Conservation (phyloP, 2,329 filamentous ascomycete genomes). For the Cladophialophora chaetospira region DNA sequence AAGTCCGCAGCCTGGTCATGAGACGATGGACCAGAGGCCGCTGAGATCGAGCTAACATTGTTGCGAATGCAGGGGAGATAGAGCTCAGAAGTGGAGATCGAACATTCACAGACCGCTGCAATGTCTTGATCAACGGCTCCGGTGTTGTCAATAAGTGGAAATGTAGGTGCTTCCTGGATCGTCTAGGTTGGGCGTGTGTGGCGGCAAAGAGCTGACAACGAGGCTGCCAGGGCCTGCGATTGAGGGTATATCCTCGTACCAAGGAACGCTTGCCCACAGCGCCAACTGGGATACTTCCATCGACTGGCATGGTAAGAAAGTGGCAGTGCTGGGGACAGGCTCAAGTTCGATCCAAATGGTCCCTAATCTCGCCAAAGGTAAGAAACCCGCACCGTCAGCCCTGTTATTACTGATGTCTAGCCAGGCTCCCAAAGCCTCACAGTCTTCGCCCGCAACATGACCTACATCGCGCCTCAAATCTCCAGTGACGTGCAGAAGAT, state of each 20-base stretch:
- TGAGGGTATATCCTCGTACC: conserved; percentile 38
- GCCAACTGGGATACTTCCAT: conserved; percentile 42
- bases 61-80: conserved; percentile 8
- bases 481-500: conserved; percentile 11
- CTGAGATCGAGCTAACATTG: background rate
- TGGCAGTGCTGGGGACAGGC: conserved; percentile 66
- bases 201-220: background rate
- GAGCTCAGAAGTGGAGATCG: conserved; percentile 6
- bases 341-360: conserved; percentile 60
- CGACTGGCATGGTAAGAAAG: conserved; percentile 59
- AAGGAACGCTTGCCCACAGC: conserved; percentile 39
- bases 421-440: conserved; percentile 33
- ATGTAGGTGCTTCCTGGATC: conserved; percentile 23
- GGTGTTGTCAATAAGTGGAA: conserved; percentile 44
- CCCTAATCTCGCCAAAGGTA: conserved; percentile 17
- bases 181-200: too few species aligned
- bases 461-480: conserved; percentile 34
- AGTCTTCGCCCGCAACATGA: conserved; percentile 33
- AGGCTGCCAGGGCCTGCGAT: conserved; percentile 44
- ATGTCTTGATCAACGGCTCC: conserved; percentile 43
- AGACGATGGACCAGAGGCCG: too few species aligned
- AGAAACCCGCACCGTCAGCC: conserved; percentile 23
- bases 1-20: too few species aligned
- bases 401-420: background rate
- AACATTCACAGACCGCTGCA: conserved; percentile 17